These are phyloP conservation scores for Aspergillus pseudotamarii DNA, from an alignment of 2,329 filamentous ascomycete genomes.

Conservation along the genomic window DNA sequence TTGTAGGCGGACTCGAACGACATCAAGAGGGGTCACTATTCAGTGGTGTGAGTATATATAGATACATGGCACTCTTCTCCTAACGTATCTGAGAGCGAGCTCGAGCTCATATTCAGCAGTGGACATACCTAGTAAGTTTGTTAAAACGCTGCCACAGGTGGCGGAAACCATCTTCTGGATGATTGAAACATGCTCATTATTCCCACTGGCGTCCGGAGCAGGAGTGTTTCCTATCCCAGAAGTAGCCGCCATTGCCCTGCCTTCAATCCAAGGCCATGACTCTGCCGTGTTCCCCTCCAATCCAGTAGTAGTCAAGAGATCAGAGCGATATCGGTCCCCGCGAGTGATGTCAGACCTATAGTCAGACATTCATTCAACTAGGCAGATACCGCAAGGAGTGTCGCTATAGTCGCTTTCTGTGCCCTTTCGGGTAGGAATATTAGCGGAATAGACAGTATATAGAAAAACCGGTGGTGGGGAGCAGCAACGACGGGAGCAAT, in stretches of 20 bases:
- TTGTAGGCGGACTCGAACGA: constrained; percentile 92
- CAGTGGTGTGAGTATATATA: constrained; percentile 6
- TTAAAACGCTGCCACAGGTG: constrained; percentile 85
- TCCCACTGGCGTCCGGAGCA: constrained; percentile 20
- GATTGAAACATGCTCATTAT: constrained; percentile 66
- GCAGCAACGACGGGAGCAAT: constrained; percentile 11
- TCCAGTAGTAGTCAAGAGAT: constrained; percentile 17
- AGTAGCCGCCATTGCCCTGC: constrained; percentile 37
- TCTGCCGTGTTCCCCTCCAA: constrained; percentile 16
- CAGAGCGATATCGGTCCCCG: constrained; percentile 27
- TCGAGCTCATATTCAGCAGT: not conserved
- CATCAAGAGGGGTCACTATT: constrained; percentile 89
- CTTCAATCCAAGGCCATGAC: constrained; percentile 37
- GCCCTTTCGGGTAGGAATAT: not conserved
- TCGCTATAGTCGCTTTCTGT: not conserved
- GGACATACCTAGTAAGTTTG: constrained; percentile 77
- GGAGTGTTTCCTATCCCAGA: constrained; percentile 28
- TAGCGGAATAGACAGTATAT: not conserved
- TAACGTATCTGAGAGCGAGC: not conserved
- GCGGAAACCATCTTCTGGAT: constrained; percentile 94
- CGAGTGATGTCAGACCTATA: constrained; percentile 23
- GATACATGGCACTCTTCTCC: not conserved
- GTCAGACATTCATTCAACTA: constrained; percentile 30
- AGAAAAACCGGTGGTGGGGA: constrained; percentile 6
- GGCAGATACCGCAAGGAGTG: not conserved